Conservation (phyloP, 768 basidiomycete genomes). For the Phlegmacium glaucopus region DNA sequence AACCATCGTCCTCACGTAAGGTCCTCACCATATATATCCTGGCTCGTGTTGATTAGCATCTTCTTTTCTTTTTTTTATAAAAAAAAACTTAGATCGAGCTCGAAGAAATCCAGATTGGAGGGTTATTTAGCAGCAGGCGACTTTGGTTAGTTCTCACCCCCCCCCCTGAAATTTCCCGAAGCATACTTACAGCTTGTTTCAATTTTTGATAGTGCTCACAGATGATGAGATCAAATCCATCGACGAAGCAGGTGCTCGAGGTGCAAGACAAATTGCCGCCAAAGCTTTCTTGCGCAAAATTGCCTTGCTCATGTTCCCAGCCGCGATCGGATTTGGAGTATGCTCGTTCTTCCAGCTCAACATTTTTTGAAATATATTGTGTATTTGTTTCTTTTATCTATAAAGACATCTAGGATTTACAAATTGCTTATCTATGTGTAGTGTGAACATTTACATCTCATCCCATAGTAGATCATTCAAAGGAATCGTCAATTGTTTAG, state of each 20-base stretch:
- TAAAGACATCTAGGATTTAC: too few relatives aligned
- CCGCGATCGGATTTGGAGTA: constrained; percentile 18
- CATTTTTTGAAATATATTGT: constrained; percentile 12
- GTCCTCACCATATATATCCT: background rate
- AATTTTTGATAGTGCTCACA: too few relatives aligned
- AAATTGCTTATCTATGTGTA: too few relatives aligned
- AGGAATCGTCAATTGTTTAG: constrained; percentile 56
- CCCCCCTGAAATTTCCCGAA: too few relatives aligned
- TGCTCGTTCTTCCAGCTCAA: constrained; percentile 20
- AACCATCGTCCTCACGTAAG: constrained; percentile 60
- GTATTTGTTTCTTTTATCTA: too few relatives aligned
- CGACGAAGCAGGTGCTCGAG: constrained; percentile 52
- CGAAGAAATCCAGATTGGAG: constrained; percentile 60
- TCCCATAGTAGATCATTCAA: constrained; percentile 74
- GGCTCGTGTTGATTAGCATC: background rate
- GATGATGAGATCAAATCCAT: constrained; percentile 49
- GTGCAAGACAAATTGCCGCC: constrained; percentile 18
- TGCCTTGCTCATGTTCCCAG: constrained; percentile 16
- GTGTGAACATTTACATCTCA: constrained; percentile 24
- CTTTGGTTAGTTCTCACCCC: constrained; percentile 51
- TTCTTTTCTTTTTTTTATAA: too few relatives aligned
- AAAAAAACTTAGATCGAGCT: constrained; percentile 56
- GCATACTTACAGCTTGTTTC: too few relatives aligned
- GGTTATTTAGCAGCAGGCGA: constrained; percentile 70
- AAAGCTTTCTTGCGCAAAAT: constrained; percentile 11